Percentiles rank a stretch among this genome's conserved stretches.
phyloP scores from a whole-genome alignment of 2,329 filamentous ascomycete species.

The Calonectria leucothoes region DNA sequence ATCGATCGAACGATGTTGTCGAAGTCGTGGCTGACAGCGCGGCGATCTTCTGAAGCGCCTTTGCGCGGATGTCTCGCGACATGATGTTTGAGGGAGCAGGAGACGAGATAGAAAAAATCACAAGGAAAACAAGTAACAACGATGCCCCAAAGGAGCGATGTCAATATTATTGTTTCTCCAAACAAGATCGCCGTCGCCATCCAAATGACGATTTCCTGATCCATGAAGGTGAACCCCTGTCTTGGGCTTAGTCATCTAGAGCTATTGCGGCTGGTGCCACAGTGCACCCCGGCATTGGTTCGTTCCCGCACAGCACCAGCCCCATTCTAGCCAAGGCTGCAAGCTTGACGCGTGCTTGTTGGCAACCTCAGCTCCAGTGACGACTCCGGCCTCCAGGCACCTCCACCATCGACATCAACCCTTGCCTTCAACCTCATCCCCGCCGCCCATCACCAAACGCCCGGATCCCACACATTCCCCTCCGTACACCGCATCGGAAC shows the following conservation, averaged over 20 bases:
- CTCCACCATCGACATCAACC: conserved; percentile 27
- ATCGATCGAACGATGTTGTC: conserved; percentile 67
- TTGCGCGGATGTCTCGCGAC: conserved; percentile 68
- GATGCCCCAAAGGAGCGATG: conserved; percentile 22
- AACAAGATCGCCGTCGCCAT: conserved; percentile 15
- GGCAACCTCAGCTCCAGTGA: conserved; percentile 44
- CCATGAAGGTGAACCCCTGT: conserved; percentile 38
- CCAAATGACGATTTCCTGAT: conserved; percentile 36
- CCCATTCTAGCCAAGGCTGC: conserved; percentile 59
- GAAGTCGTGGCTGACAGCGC: conserved; percentile 68
- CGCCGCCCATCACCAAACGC: conserved; percentile 23
- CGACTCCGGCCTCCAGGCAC: conserved; percentile 34
- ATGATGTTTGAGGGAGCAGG: conserved; percentile 46
- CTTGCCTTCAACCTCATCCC: conserved; percentile 20
- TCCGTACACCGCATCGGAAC: neutral
- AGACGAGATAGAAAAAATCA: conserved; percentile 1
- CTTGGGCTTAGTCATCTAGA: conserved; percentile 54
- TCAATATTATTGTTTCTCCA: conserved; percentile 31
- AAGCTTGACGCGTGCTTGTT: conserved; percentile 57
- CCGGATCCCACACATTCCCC: neutral
- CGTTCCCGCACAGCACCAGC: conserved; percentile 8
- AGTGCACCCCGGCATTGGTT: neutral
- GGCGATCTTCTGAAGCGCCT: conserved; percentile 74
- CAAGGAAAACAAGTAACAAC: conserved; percentile 8
- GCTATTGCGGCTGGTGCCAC: conserved; percentile 46